Conservation (phyloP, 1,284 basidiomycete genomes). For the Meripilus lineatus region DNA sequence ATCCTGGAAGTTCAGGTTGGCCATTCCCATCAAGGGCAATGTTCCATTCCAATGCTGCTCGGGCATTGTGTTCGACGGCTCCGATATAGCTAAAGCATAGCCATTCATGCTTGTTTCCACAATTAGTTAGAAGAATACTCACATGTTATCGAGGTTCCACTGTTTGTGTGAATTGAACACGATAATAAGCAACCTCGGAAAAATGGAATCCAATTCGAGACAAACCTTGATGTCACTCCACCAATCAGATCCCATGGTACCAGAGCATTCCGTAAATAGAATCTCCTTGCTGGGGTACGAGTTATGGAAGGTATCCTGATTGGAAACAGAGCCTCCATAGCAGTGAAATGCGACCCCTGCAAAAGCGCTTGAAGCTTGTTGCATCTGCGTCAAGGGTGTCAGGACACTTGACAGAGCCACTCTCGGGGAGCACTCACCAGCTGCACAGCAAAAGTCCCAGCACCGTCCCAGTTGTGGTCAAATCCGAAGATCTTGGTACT, state of each 20-base stretch:
- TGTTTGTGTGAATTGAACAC: no score
- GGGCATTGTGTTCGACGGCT: constrained; percentile 40
- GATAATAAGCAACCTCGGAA: constrained; percentile 1
- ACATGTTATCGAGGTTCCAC: constrained; percentile 78
- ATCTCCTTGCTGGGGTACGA: constrained; percentile 44
- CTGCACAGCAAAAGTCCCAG: constrained; percentile 42
- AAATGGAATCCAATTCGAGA: constrained; percentile 1
- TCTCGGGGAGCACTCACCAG: constrained; percentile 27
- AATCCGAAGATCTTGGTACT: constrained; percentile 41
- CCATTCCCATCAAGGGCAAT: constrained; percentile 60
- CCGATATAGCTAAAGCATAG: constrained; percentile 36
- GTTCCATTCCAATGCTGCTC: constrained; percentile 68
- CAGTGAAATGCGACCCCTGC: constrained; percentile 49
- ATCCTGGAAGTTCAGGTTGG: constrained; percentile 58
- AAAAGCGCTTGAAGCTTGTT: constrained; percentile 40
- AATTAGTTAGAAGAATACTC: constrained; percentile 17
- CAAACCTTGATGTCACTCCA: constrained; percentile 73
- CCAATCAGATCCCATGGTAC: constrained; percentile 60
- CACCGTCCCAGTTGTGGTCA: constrained; percentile 49
- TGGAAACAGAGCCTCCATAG: constrained; percentile 35
- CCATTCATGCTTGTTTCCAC: neutral
- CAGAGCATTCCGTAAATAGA: constrained; percentile 49
- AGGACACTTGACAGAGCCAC: neutral
- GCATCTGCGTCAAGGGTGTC: constrained; percentile 31
- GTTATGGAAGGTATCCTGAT: constrained; percentile 41